Evolutionary conservation across 1,139 yeast species (phyloP).

Genomic region (Hemisphaericaspora xylanilytica): DNA sequence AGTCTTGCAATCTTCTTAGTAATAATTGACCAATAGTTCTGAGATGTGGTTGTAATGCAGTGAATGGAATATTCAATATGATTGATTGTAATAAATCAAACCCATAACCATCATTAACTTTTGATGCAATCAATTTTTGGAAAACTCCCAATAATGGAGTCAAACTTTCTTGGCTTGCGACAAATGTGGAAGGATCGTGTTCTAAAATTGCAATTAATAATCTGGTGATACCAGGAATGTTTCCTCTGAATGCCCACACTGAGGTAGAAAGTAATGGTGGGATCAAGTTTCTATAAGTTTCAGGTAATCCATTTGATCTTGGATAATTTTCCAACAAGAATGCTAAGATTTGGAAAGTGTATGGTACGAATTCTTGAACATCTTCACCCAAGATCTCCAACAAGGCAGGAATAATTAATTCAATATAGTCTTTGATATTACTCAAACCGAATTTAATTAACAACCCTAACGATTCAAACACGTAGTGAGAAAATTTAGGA

Average conservation of each 20-base stretch:
- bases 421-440: conserved; percentile 46
- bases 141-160: conserved; percentile 93
- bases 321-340: conserved; percentile 70
- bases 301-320: conserved; percentile 50
- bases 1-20: conserved; percentile 73
- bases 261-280: conserved; percentile 84
- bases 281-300: conserved; percentile 60
- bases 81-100: conserved; percentile 79
- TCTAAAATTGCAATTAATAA: conserved; percentile 69
- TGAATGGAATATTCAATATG: conserved; percentile 54
- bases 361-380: conserved; percentile 92
- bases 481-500: conserved; percentile 87
- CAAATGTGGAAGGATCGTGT: conserved; percentile 56
- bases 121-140: conserved; percentile 87
- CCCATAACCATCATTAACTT: conserved; percentile 75
- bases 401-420: conserved; percentile 62
- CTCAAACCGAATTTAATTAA: conserved; percentile 55
- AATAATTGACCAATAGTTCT: conserved; percentile 74
- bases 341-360: conserved; percentile 84
- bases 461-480: conserved; percentile 84
- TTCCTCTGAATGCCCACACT: conserved; percentile 91
- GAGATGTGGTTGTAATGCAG: conserved; percentile 51
- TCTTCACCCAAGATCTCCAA: conserved; percentile 72
- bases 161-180: conserved; percentile 37
- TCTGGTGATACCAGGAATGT: conserved; percentile 88